Conservation (phyloP, 1,284 basidiomycete genomes). For the Leccinum pachyderme region DNA sequence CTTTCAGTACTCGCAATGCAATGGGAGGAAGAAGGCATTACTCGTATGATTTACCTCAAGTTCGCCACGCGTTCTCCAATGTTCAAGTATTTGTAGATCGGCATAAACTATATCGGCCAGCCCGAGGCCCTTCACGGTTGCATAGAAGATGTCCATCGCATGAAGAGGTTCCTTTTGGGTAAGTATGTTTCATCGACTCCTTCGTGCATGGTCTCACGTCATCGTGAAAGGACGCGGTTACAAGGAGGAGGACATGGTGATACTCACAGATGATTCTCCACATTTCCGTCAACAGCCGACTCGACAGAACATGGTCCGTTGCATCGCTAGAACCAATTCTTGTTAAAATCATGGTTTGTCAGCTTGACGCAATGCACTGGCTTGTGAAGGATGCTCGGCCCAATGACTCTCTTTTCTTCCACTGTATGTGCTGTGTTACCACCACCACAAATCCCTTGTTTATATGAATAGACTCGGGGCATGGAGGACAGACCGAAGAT, state of each 20-base stretch:
- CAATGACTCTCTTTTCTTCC: conserved; percentile 90
- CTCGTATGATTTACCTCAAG: conserved; percentile 48
- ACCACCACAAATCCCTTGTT: not conserved
- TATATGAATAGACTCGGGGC: conserved; percentile 43
- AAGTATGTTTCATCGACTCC: conserved; percentile 22
- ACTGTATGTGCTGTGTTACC: conserved; percentile 54
- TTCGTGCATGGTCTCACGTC: not conserved
- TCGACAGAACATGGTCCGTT: conserved; percentile 73
- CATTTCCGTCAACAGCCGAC: conserved; percentile 72
- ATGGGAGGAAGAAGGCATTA: conserved; percentile 76
- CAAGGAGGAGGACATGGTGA: conserved; percentile 79
- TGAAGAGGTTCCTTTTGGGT: conserved; percentile 73
- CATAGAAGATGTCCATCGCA: conserved; percentile 85
- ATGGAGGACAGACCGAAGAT: conserved; percentile 57
- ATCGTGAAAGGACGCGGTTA: conserved; percentile 51
- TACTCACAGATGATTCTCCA: conserved; percentile 74
- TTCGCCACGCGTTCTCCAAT: not conserved
- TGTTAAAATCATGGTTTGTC: conserved; percentile 2
- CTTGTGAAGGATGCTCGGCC: conserved; percentile 76
- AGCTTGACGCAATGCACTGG: conserved; percentile 86
- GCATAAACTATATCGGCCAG: conserved; percentile 80
- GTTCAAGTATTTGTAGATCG: conserved; percentile 48
- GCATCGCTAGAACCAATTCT: not conserved
- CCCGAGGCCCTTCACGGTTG: conserved; percentile 70
- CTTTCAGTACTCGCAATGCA: conserved; percentile 88